These are phyloP conservation scores for Agastache rugosa DNA, from an alignment of 257 asterid species.

Conservation along the genomic window DNA sequence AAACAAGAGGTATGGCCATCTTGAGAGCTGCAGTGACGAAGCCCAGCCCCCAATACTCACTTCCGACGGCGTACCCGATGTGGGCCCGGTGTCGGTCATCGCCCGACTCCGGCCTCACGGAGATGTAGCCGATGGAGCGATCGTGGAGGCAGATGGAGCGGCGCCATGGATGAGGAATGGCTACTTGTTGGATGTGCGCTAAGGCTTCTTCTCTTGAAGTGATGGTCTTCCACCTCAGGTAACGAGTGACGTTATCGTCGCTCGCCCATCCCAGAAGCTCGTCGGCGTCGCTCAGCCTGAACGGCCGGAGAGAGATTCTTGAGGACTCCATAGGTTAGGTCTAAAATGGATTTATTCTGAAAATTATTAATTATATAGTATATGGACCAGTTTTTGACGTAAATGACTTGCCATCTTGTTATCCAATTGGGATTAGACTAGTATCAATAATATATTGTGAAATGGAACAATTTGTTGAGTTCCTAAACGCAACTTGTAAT, in stretches of 20 bases:
- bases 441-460: no score
- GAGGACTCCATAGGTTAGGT: constrained; percentile 21
- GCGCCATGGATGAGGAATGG: constrained; percentile 77
- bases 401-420: background rate
- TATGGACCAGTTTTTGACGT: background rate
- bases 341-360: no score
- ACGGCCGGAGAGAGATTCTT: constrained; percentile 60
- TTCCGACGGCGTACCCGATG: constrained; percentile 59
- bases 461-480: no score
- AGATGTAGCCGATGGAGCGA: constrained; percentile 64
- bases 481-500: no score
- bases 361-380: no score
- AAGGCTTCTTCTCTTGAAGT: constrained; percentile 59
- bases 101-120: constrained; percentile 56
- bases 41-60: constrained; percentile 65
- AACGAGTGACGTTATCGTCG: constrained; percentile 58
- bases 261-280: constrained; percentile 68
- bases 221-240: constrained; percentile 63
- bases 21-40: constrained; percentile 56
- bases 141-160: constrained; percentile 62
- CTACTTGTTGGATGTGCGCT: constrained; percentile 55
- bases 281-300: constrained; percentile 60
- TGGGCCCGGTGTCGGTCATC: constrained; percentile 67
- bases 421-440: no score
- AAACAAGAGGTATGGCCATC: constrained; percentile 52